Evolutionary conservation across 305 asterid species (phyloP), one percentile per base, ranked within the genome.

Genomic region (Euphrasia arctica): DNA sequence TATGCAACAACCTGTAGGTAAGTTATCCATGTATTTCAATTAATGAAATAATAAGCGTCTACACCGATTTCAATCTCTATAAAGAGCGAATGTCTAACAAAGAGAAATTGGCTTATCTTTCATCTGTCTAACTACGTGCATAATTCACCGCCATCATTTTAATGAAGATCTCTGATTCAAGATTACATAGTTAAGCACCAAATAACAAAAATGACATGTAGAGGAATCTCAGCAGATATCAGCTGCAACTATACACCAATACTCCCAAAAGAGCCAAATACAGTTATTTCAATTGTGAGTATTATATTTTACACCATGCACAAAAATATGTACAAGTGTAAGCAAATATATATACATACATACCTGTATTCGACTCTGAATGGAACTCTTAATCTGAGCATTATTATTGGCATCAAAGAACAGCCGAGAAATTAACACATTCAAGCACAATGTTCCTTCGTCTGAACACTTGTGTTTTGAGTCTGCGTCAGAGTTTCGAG

Each of bases 331-430:
- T 5, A 7, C 0, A 12, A 9, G 13, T 56, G 61, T 27, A 34
- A 31, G 39, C 12, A 32, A 27, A 57, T 57, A 57, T 39, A 62
- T 63, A 18, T 25, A 25, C 2, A 32, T 50, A 69, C 84, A 65
- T 66, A 92, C 98, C 98, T 92, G 97, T 76, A 92, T 87, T 66
- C 86, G 77, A 61, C 69, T 80, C 72, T 79, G 84, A 62, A 92
- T 55, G 51, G 83, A 77, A 57, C 66, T 83, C 75, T 61, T 75
- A 61, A 86, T 75, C 79, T 77, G 80, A 72, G 31, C 64, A 74
- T 79, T 90, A 74, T 80, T 80, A 84, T 83, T 92, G 62, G 81
- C 89, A 78, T 92, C 98, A 78, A 92, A 92, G 86, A 90, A 92
- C 71, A 92, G 64, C 54, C 98, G 80, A 27, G 95, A 83, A 60